Percentiles rank a stretch among this genome's conserved stretches.
phyloP scores from a whole-genome alignment of 345 rosid species.

The Kernera saxatilis region DNA sequence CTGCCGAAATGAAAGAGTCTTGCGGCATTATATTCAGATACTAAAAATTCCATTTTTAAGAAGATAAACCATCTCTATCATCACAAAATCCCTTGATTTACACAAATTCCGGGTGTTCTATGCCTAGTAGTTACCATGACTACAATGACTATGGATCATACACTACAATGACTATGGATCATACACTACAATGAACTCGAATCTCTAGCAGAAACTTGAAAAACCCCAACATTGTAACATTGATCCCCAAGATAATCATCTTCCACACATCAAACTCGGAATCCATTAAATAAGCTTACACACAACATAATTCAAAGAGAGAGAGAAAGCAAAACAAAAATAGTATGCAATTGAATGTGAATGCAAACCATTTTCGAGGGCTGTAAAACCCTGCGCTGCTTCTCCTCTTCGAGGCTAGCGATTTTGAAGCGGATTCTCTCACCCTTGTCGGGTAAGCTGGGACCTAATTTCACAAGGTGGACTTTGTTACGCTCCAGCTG shows the following conservation, averaged over 20 bases:
- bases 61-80: not conserved
- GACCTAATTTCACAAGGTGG: not conserved
- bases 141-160: not conserved
- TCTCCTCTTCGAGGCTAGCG: constrained; percentile 44
- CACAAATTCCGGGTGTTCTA: not conserved
- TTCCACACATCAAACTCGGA: not conserved
- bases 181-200: not conserved
- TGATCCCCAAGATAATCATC: not conserved
- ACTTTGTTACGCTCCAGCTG: constrained; percentile 24
- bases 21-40: not conserved
- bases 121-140: not conserved
- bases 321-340: not conserved
- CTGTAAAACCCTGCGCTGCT: constrained; percentile 31
- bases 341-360: not conserved
- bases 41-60: not conserved
- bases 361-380: constrained; percentile 32
- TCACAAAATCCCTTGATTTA: not conserved
- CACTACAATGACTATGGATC: not conserved
- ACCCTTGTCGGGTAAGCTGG: constrained; percentile 45
- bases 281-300: not conserved
- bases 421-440: constrained; percentile 34
- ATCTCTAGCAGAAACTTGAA: not conserved
- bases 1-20: constrained; percentile 33
- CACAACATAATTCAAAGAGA: not conserved
- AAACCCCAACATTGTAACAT: not conserved